phyloP scores from a whole-genome alignment of 2,329 filamentous ascomycete genomes.

The Colletotrichum chlorophyti region DNA sequence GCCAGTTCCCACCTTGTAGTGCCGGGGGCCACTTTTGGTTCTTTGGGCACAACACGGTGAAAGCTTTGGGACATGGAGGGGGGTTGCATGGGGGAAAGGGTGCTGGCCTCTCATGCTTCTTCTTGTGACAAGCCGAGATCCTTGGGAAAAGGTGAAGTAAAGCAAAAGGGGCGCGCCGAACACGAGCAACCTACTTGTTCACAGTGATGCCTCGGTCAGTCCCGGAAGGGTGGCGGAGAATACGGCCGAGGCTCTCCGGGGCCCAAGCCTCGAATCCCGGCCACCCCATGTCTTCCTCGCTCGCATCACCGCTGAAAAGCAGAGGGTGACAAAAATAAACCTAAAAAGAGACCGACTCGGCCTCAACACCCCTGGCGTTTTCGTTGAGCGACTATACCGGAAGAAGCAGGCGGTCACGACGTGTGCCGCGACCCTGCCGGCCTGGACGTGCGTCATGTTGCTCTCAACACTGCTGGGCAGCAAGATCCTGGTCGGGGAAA shows the following conservation, averaged over 20 bases:
- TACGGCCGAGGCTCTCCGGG: slow-evolving; percentile 24
- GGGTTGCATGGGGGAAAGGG: too few relatives aligned
- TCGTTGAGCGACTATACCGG: slow-evolving; percentile 26
- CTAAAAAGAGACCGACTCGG: slow-evolving; percentile 1
- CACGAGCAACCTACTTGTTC: not conserved
- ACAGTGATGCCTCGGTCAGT: slow-evolving; percentile 28
- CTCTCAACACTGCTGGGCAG: slow-evolving; percentile 25
- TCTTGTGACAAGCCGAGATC: slow-evolving; percentile 13
- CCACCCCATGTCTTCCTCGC: not conserved
- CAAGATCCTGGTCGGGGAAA: slow-evolving; percentile 9
- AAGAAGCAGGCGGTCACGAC: slow-evolving; percentile 3
- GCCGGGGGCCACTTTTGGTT: slow-evolving; percentile 4
- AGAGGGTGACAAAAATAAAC: not conserved
- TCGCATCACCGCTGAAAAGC: too few relatives aligned
- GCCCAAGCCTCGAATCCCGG: not conserved
- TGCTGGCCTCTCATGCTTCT: too few relatives aligned
- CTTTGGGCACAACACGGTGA: too few relatives aligned
- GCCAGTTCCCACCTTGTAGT: not conserved
- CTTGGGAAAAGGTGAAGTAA: not conserved
- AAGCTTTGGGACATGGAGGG: not conserved
- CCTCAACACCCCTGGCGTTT: slow-evolving; percentile 31
- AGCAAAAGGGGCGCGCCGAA: not conserved
- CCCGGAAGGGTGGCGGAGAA: slow-evolving; percentile 4
- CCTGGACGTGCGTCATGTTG: slow-evolving; percentile 25
- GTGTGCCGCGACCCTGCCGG: slow-evolving; percentile 19